phyloP scores from a whole-genome alignment of 768 basidiomycete genomes.

The Boletus subcaerulescens region DNA sequence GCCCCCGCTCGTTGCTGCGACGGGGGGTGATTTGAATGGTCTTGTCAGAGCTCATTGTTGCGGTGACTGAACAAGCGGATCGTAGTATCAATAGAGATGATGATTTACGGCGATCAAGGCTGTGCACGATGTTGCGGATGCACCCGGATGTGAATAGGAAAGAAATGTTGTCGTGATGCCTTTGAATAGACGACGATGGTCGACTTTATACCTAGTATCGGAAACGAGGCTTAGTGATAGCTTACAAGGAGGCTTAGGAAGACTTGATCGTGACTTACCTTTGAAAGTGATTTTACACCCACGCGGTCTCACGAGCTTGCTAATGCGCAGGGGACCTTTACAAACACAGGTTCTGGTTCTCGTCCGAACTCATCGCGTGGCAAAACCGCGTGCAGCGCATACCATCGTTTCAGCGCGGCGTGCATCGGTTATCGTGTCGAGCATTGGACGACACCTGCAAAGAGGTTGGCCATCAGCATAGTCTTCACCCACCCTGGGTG shows the following conservation, averaged over 20 bases:
- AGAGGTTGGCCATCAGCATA: too few species aligned
- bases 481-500: too few species aligned
- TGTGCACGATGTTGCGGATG: conserved; percentile 2
- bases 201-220: conserved; percentile 18
- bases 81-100: neutral
- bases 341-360: too few species aligned
- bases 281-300: conserved; percentile 19
- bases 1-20: conserved; percentile 60
- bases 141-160: neutral
- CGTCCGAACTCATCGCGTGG: too few species aligned
- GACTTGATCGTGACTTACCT: conserved; percentile 17
- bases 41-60: conserved; percentile 15
- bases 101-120: neutral
- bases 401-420: too few species aligned
- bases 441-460: too few species aligned
- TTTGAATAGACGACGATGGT: neutral
- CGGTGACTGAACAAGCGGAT: neutral
- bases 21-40: conserved; percentile 45
- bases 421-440: too few species aligned
- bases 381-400: too few species aligned
- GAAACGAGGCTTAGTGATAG: neutral
- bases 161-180: neutral
- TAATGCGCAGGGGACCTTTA: neutral
- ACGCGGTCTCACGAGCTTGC: conserved; percentile 25
- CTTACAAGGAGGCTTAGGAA: conserved; percentile 14